Percentiles rank a stretch among this genome's conserved stretches.
These are phyloP conservation scores for Pleurotus ostreatus DNA, from an alignment of 768 basidiomycete genomes.

Conservation along the genomic window DNA sequence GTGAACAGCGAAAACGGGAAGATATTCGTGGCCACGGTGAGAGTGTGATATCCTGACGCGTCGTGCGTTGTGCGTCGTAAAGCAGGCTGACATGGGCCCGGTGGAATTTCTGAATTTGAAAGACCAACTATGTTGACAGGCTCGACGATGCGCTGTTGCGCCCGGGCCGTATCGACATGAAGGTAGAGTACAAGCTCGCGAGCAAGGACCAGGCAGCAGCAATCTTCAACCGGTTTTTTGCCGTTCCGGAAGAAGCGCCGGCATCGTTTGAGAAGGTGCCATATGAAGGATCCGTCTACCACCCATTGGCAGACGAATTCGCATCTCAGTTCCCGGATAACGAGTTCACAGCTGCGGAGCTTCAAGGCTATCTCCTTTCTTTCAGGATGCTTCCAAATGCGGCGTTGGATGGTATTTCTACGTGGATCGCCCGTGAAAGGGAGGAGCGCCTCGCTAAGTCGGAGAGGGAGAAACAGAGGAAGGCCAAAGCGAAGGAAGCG, in stretches of 20 bases:
- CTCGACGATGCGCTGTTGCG: constrained; percentile 53
- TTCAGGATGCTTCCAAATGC: constrained; percentile 17
- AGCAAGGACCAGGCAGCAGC: constrained; percentile 40
- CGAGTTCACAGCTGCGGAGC: constrained; percentile 36
- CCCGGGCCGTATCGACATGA: constrained; percentile 54
- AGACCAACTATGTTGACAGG: constrained; percentile 54
- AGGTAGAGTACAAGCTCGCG: constrained; percentile 46
- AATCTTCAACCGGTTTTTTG: constrained; percentile 48
- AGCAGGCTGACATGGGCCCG: too few species aligned
- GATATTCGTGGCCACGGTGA: constrained; percentile 54
- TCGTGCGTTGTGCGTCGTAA: background rate
- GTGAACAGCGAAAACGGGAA: constrained; percentile 60
- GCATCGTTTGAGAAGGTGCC: background rate
- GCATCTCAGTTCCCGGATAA: constrained; percentile 25
- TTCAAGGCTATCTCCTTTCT: constrained; percentile 39
- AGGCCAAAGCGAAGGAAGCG: constrained; percentile 24
- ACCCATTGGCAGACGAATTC: constrained; percentile 23
- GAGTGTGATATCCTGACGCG: constrained; percentile 9
- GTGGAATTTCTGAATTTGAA: background rate
- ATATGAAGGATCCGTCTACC: background rate
- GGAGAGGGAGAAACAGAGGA: constrained; percentile 18
- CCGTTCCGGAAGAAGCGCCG: background rate
- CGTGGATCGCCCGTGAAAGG: constrained; percentile 28
- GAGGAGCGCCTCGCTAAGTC: constrained; percentile 17
- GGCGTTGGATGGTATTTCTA: constrained; percentile 15